Base-by-base conservation (phyloP, 176 grass and related monocot species). In the Bonia amplexicaulis region DNA sequence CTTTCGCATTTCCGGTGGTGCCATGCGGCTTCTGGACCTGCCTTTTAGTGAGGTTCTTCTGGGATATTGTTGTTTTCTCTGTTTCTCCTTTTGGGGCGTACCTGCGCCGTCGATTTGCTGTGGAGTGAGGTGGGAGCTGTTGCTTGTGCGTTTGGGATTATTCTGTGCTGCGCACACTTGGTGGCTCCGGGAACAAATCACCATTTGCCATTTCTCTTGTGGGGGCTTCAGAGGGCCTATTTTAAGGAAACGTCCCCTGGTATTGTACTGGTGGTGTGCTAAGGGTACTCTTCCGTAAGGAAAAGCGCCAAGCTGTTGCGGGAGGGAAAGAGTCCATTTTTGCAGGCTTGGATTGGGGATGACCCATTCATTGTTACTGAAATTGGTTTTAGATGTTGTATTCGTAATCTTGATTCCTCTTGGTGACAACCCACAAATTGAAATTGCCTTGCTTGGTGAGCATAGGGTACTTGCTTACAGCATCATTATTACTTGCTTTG, bases 1-100 rank as follows among this genome's bases (percentile, higher is more conserved):
- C 89, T 84, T 91, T 91, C 85, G 85, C 89, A 87, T 91, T 91
- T 84, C 76, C 62, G 76, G 85, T 79, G 42, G 25, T 80, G 85
- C 44, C 66, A 80, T 87, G 85, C 52, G 60, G 85, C 23, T 80
- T 84, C 80, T 90, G 75, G 85, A 87, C 59, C 85, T 46, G 44
- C 70, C 80, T 84, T 91, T 80, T 33, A 6, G 42, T 31, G 25
- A 33, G 69, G 80, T 87, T 87, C 85, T 55, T 55, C 45, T 19
- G 62, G 26, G 85, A 87, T 90, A 80, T 90, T 20, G 29, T 87
- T 87, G 75, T 84, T 87, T 84, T 84, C 78, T 9, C 23, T 12
- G 60, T 52, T 90, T 52, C 74, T 69, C 85, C 80, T 90, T 90
- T 84, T 69, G 80, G 80, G 62, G 66, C 67, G 84, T 37, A 79